Evolutionary conservation across 352 stramenopile species (phyloP), one percentile per base, ranked within the genome.

Genomic region (Phytopythium mirpurense): DNA sequence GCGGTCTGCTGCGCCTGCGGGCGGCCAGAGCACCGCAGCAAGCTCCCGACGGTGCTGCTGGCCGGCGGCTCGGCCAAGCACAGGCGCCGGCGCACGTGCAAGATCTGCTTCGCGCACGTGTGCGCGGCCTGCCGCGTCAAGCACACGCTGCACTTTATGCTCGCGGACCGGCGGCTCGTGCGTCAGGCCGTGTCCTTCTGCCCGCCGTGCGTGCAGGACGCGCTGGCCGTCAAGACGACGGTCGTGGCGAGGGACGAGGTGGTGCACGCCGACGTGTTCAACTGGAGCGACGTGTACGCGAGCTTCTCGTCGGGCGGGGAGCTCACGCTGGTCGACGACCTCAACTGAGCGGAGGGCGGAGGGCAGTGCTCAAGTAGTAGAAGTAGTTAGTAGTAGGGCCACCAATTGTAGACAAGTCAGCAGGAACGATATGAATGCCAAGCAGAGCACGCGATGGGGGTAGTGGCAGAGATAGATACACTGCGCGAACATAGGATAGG

Each of bases 111-210:
- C n/a, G 62, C 54, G 14, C 62, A 72, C 54, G 70, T 83, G 54
- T 83, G 70, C 57, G 69, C 70, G n/a, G 41, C 63, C 19, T 83
- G 70, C 55, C 67, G 67, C 32, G 68, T 65, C 24, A 63, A 70
- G 45, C 67, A 72, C 29, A 70, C 68, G 36, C 51, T 80, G 23
- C 63, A 63, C 19, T 63, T 65, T 12, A 56, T 73, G n/a, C 45
- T 73, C 12, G 51, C 51, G 1, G 62, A 73, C 12, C 65, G 56
- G 51, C 59, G 62, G 26, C 45, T 73, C 19, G 48, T 70, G 7
- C 62, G 63, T 34, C 65, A 73, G 15, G 58, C 60, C 19, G 49
- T 65, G 31, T 44, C 59, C 12, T 56, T 73, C 45, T 73, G 62
- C 29, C 32, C 37, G 27, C 31, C 32, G 24, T 73, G 65, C 48